A percentile compares a stretch with the other conserved stretches of the same genome.
These are phyloP conservation scores for Tieghemostelium lacteum DNA, from an alignment of 78 protist species.

Conservation along the genomic window DNA sequence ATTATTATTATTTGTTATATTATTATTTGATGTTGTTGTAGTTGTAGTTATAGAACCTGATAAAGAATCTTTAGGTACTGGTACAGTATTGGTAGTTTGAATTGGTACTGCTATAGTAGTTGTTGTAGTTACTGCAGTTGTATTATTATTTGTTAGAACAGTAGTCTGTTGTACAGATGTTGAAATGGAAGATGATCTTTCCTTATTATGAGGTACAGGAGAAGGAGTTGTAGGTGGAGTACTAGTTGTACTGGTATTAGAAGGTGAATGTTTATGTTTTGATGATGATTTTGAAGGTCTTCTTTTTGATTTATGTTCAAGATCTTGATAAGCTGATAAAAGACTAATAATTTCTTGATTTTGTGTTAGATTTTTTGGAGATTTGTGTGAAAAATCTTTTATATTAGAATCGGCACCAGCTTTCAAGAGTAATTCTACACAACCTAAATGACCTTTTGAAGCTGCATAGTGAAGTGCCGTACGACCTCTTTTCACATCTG, in stretches of 20 bases:
- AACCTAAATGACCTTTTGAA: slow-evolving; percentile 57
- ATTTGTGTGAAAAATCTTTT: slow-evolving; percentile 44
- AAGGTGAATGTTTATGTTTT: neutral
- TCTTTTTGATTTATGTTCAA: slow-evolving; percentile 26
- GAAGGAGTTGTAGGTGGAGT: neutral
- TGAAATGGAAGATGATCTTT: neutral
- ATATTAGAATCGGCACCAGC: slow-evolving; percentile 56
- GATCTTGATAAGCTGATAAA: neutral
- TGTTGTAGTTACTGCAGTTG: neutral
- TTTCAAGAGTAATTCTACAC: slow-evolving; percentile 58
- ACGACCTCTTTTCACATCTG: slow-evolving; percentile 64
- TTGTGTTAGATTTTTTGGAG: slow-evolving; percentile 64
- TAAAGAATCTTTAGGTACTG: neutral
- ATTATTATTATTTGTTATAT: neutral
- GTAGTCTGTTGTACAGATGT: no score
- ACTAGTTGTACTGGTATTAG: neutral
- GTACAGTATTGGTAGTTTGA: neutral
- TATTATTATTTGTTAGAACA: neutral
- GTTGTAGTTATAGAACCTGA: neutral
- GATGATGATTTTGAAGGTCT: neutral
- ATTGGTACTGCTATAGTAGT: neutral
- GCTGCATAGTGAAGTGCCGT: slow-evolving; percentile 74
- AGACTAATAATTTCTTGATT: slow-evolving; percentile 24
- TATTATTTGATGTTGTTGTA: neutral
- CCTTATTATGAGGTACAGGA: neutral